Base-by-base conservation (phyloP, 1,284 basidiomycete genomes). In the Psilocybe mexicana region DNA sequence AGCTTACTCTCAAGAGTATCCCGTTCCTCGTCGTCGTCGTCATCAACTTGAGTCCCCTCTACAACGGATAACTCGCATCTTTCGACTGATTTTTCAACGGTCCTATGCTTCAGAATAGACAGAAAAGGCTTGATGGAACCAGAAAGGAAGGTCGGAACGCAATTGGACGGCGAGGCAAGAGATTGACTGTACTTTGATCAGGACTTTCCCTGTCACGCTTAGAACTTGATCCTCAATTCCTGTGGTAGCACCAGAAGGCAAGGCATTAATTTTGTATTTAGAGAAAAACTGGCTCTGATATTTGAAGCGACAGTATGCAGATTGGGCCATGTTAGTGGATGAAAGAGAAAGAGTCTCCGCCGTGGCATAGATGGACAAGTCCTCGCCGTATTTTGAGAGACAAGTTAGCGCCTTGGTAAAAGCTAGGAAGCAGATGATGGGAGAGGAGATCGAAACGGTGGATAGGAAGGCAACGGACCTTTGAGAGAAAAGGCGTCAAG, bases 251-350 rank as follows among this genome's bases (percentile, higher is more conserved):
- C 61, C 54, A 47, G 35, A 36, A 12, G 58, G 52, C 30, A 60
- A 54, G n/a, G 62, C 60, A 2, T 74, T 74, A 2, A 88, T 70
- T 47, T 69, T 76, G 65, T 89, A 93, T 57, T 78, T 83, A 36
- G 81, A 83, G 68, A 93, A 93, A 73, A 90, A 92, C 48, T 79
- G 75, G 51, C 74, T 80, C 3, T 76, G 76, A 64, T 87, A 91
- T 67, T 82, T 85, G 75, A 93, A 88, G n/a, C 87, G 82, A 70
- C 86, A 87, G 65, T 89, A 93, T 7, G 91, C 90, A 28, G 91
- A 89, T 66, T 87, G 82, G 6, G 90, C 86, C 1, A 85, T 84
- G 69, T 92, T 93, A 25, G 88, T 90, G 1, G 86, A 76, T 46
- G 87, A 89, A 30, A 93, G 69, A 7, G 85, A 79, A 25, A 93